Conservation (phyloP, 768 basidiomycete species). For the Kwoniella europaea region DNA sequence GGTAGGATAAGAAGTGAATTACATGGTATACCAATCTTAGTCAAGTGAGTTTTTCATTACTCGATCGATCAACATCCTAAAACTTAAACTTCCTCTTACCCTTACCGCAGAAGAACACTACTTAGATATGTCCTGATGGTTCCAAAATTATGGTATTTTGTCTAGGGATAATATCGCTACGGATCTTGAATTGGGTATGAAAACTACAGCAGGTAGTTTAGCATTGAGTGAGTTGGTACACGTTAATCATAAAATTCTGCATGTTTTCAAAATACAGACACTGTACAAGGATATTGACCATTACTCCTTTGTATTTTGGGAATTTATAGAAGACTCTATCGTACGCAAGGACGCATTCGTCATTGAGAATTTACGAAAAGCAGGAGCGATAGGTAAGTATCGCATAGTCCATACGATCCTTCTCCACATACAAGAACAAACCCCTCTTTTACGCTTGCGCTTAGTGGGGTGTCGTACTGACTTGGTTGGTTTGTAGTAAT, state of each 20-base stretch:
- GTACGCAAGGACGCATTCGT: slow-evolving; percentile 23
- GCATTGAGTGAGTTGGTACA: slow-evolving; percentile 11
- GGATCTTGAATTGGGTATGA: slow-evolving; percentile 44
- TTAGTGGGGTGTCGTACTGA: background rate
- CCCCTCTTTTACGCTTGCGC: too few species aligned
- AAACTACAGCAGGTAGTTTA: slow-evolving; percentile 47
- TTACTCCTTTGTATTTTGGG: too few species aligned
- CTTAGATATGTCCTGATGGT: background rate
- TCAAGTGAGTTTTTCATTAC: slow-evolving; percentile 30
- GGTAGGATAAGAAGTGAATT: slow-evolving; percentile 29
- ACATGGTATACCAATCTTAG: slow-evolving; percentile 50
- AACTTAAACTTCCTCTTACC: too few species aligned
- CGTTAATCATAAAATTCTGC: too few species aligned
- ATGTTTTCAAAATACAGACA: background rate
- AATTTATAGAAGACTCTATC: slow-evolving; percentile 1
- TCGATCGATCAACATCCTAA: background rate
- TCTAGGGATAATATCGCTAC: slow-evolving; percentile 48
- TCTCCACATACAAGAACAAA: background rate
- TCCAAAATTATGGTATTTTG: background rate
- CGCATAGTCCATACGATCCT: background rate
- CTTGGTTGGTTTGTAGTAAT: slow-evolving; percentile 18
- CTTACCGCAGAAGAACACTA: too few species aligned
- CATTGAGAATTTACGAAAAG: slow-evolving; percentile 27
- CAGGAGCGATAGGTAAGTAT: slow-evolving; percentile 22
- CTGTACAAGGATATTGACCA: background rate